phyloP scores from a whole-genome alignment of 2,329 filamentous ascomycete genomes.

The Lasiodiplodia sp. region DNA sequence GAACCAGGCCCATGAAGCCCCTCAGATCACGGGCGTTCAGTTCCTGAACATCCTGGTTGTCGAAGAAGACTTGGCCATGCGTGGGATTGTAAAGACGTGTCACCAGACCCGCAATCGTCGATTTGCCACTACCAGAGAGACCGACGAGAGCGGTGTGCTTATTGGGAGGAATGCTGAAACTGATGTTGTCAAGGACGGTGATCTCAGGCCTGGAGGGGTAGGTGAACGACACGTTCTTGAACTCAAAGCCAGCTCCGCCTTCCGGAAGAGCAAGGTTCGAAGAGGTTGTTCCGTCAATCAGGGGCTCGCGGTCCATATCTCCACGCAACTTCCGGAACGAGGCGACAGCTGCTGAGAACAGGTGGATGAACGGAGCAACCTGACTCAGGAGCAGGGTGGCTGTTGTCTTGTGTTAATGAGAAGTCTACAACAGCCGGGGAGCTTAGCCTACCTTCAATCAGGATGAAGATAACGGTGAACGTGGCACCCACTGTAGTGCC shows the following conservation, averaged over 20 bases:
- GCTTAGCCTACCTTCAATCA: constrained; percentile 56
- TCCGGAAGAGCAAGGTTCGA: constrained; percentile 54
- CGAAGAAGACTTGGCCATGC: constrained; percentile 43
- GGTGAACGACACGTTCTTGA: constrained; percentile 50
- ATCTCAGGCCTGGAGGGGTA: constrained; percentile 52
- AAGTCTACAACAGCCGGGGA: too few relatives aligned
- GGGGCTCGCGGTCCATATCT: constrained; percentile 61
- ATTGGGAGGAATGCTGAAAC: constrained; percentile 46
- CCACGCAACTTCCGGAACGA: constrained; percentile 65
- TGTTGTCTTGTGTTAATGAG: background rate
- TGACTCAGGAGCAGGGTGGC: constrained; percentile 56
- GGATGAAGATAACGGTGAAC: constrained; percentile 63
- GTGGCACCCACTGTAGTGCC: constrained; percentile 54
- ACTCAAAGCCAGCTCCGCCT: constrained; percentile 29
- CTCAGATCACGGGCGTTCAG: constrained; percentile 48
- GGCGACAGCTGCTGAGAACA: constrained; percentile 58
- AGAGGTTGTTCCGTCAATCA: constrained; percentile 51
- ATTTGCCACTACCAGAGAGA: constrained; percentile 52
- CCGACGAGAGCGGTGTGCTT: constrained; percentile 45
- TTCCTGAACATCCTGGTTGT: constrained; percentile 47
- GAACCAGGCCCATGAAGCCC: constrained; percentile 52
- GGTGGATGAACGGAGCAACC: constrained; percentile 56
- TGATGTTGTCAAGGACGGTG: constrained; percentile 48
- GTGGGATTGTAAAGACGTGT: constrained; percentile 51
- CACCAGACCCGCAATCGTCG: constrained; percentile 50